These are phyloP conservation scores for Excoecaria cochinchinensis DNA, from an alignment of 345 rosid species.

Conservation along the genomic window DNA sequence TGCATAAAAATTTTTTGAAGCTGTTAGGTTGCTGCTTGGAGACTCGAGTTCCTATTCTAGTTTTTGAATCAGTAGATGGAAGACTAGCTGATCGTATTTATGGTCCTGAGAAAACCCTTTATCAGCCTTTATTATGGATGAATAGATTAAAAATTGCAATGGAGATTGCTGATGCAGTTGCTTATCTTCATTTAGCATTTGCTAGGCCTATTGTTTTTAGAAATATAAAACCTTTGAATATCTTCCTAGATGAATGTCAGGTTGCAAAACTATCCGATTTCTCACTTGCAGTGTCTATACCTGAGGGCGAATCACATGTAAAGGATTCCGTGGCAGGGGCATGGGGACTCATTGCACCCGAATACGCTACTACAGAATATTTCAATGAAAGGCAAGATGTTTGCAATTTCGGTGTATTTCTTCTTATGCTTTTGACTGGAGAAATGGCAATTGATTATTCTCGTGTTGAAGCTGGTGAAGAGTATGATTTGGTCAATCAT, in stretches of 20 bases:
- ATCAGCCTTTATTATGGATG: conserved; percentile 17
- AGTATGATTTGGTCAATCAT: not conserved
- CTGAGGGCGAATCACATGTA: conserved; percentile 25
- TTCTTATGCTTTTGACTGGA: conserved; percentile 25
- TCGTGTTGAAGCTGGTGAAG: not conserved
- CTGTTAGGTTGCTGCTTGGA: conserved; percentile 36
- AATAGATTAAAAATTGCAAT: conserved; percentile 23
- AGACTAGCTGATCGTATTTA: conserved; percentile 13
- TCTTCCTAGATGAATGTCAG: conserved; percentile 11
- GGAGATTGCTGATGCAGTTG: conserved; percentile 22
- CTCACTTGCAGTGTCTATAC: conserved; percentile 7
- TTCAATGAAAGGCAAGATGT: conserved; percentile 33
- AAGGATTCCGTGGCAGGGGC: not conserved
- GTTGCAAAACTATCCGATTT: conserved; percentile 22
- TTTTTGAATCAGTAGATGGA: conserved; percentile 12
- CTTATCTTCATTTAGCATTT: conserved; percentile 28
- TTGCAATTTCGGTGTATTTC: conserved; percentile 17
- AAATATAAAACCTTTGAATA: not conserved
- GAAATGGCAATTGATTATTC: not conserved
- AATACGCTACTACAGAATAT: not conserved
- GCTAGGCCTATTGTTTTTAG: conserved; percentile 18
- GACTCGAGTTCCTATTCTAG: conserved; percentile 10
- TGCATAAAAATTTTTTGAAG: conserved; percentile 22
- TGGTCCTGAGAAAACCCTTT: not conserved
- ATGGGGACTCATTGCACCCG: conserved; percentile 9